Conservation (phyloP, 257 asterid species). For the Solanum tarapatanum region DNA sequence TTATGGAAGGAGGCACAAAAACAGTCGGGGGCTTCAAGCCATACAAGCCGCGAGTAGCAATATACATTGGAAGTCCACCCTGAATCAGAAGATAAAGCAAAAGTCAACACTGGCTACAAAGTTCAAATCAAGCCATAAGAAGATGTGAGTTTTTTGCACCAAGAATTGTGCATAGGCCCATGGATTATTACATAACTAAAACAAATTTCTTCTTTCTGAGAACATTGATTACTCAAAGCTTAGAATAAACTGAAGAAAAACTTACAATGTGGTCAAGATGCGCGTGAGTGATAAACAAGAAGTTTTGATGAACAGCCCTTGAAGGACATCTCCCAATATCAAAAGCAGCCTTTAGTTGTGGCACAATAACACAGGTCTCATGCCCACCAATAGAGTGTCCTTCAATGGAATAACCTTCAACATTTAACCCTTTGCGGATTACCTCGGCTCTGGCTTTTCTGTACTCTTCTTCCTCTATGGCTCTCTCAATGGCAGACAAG, state of each 20-base stretch:
- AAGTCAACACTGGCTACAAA: slow-evolving; percentile 1
- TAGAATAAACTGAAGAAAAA: background rate
- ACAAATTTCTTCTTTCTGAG: background rate
- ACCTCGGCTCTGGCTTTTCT: slow-evolving; percentile 94
- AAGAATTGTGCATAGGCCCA: background rate
- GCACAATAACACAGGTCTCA: slow-evolving; percentile 87
- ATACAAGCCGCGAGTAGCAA: slow-evolving; percentile 87
- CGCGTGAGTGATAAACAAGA: slow-evolving; percentile 90
- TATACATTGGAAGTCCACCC: slow-evolving; percentile 99
- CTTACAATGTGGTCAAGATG: slow-evolving; percentile 98
- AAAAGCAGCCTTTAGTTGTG: slow-evolving; percentile 81
- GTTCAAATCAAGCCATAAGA: background rate
- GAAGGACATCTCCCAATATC: slow-evolving; percentile 96
- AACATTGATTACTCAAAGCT: background rate
- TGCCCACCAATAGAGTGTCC: slow-evolving; percentile 91
- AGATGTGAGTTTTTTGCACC: background rate
- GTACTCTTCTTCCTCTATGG: slow-evolving; percentile 90
- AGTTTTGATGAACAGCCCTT: slow-evolving; percentile 78
- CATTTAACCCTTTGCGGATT: slow-evolving; percentile 39
- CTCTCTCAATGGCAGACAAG: slow-evolving; percentile 70
- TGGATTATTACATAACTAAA: background rate
- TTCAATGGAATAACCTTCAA: slow-evolving; percentile 70
- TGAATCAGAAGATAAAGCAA: slow-evolving; percentile 20
- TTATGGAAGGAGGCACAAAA: slow-evolving; percentile 79
- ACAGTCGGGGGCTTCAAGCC: slow-evolving; percentile 84